Percentiles rank a stretch among this genome's conserved stretches.
phyloP scores from a whole-genome alignment of 1,284 basidiomycete genomes.

The Cryptococcus jaspeensis region DNA sequence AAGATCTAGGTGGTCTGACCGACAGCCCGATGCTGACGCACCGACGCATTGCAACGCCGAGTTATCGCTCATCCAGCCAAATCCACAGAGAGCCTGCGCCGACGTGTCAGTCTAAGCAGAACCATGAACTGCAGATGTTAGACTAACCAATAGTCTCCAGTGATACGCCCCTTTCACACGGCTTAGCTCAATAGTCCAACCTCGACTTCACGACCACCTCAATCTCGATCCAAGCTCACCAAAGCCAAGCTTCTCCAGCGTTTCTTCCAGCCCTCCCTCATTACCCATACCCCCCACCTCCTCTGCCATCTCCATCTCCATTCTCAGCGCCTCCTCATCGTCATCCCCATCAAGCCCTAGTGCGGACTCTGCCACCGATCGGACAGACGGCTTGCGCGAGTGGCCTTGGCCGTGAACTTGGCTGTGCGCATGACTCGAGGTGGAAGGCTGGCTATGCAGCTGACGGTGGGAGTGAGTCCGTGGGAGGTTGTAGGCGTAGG shows the following conservation, averaged over 20 bases:
- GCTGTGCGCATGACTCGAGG: background rate
- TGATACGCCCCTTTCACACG: conserved; percentile 64
- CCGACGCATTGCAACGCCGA: conserved; percentile 45
- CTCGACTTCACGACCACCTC: conserved; percentile 10
- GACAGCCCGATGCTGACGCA: conserved; percentile 7
- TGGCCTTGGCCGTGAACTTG: background rate
- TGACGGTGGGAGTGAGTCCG: background rate
- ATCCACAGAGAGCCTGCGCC: conserved; percentile 64
- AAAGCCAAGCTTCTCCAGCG: conserved; percentile 86
- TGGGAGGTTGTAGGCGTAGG: conserved; percentile 25
- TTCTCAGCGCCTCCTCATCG: conserved; percentile 48
- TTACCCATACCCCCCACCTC: conserved; percentile 61
- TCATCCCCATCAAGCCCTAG: conserved; percentile 43
- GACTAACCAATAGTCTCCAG: conserved; percentile 66
- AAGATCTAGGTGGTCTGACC: background rate
- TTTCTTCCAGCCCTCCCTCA: conserved; percentile 70
- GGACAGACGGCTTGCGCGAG: conserved; percentile 8
- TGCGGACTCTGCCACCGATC: conserved; percentile 13
- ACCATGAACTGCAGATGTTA: background rate
- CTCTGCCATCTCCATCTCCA: conserved; percentile 57
- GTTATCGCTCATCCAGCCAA: conserved; percentile 64
- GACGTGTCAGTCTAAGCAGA: background rate
- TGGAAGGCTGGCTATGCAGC: too few relatives aligned
- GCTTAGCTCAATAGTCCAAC: conserved; percentile 3
- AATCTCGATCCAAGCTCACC: conserved; percentile 55